Percentiles rank a stretch among this genome's conserved stretches.
phyloP scores from a whole-genome alignment of 2,329 filamentous ascomycete genomes.

The Pseudogymnoascus sp. region DNA sequence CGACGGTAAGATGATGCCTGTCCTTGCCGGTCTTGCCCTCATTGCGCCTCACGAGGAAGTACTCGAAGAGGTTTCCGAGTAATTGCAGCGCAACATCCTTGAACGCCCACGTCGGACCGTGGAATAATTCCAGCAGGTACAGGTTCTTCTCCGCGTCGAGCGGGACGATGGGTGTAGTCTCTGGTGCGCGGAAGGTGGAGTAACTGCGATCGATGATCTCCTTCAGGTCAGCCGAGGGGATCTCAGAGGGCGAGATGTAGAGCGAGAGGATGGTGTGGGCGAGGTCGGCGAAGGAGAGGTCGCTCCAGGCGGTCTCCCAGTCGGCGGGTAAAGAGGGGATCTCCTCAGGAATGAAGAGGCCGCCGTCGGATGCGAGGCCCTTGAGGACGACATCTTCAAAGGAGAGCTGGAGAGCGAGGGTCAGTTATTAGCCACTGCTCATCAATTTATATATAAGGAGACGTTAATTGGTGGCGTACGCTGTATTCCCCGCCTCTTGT shows the following conservation, averaged over 20 bases:
- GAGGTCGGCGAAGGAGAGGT: constrained; percentile 71
- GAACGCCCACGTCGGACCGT: constrained; percentile 91
- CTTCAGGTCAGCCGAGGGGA: constrained; percentile 71
- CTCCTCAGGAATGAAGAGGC: constrained; percentile 80
- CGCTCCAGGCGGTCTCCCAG: constrained; percentile 65
- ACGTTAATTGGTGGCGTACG: constrained; percentile 33
- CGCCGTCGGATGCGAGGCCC: constrained; percentile 77
- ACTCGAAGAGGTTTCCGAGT: constrained; percentile 91
- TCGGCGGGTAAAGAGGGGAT: constrained; percentile 57
- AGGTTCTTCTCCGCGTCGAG: constrained; percentile 64
- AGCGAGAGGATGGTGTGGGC: constrained; percentile 79
- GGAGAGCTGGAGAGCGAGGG: constrained; percentile 52
- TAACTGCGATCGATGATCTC: constrained; percentile 80
- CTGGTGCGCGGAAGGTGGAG: constrained; percentile 72
- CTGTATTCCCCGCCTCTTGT: constrained; percentile 55
- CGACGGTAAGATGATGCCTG: constrained; percentile 71
- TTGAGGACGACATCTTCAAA: constrained; percentile 90
- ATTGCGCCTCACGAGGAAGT: constrained; percentile 71
- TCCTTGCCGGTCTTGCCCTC: constrained; percentile 53
- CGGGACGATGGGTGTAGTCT: constrained; percentile 73
- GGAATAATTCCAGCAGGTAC: constrained; percentile 87
- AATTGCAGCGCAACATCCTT: constrained; percentile 94
- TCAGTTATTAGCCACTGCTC: constrained; percentile 10
- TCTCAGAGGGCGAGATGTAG: constrained; percentile 78
- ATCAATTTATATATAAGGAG: constrained; percentile 7